Percentiles rank a stretch among this genome's conserved stretches.
Evolutionary conservation across 202 grass and related monocot species (phyloP).

Genomic region (Schoenoplectus triqueter): DNA sequence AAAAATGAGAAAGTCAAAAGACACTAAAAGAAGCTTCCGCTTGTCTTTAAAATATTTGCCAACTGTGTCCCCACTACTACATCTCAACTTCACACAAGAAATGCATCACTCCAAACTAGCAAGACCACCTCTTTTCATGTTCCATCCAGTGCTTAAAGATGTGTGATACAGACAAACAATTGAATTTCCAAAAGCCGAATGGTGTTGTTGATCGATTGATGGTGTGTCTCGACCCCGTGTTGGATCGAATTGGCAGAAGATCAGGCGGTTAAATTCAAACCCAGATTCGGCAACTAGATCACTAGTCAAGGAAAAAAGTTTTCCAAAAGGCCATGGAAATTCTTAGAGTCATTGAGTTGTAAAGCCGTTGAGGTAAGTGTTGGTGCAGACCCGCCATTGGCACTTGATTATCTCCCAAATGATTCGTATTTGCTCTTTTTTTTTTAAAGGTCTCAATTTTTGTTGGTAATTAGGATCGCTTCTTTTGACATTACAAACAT

Average conservation of each 20-base stretch:
- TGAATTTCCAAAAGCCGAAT: not conserved
- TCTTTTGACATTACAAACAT: no score
- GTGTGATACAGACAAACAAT: not conserved
- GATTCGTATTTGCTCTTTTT: no score
- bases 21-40: slow-evolving; percentile 28
- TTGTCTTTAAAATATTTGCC: slow-evolving; percentile 18
- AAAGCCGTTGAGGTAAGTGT: slow-evolving; percentile 6
- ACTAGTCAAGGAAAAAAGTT: slow-evolving; percentile 11
- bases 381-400: not conserved
- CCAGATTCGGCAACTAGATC: no score
- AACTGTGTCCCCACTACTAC: not conserved
- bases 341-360: slow-evolving; percentile 22
- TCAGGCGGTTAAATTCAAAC: slow-evolving; percentile 19
- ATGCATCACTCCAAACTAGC: slow-evolving; percentile 20
- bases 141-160: not conserved
- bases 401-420: no score
- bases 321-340: slow-evolving; percentile 3
- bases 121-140: not conserved
- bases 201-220: slow-evolving; percentile 16
- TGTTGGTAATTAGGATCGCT: no score
- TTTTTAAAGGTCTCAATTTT: no score
- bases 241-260: slow-evolving; percentile 14
- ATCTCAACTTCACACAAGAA: slow-evolving; percentile 4
- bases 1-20: slow-evolving; percentile 9
- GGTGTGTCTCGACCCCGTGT: not conserved